Percentiles rank a stretch among this genome's conserved stretches.
These are phyloP conservation scores for Sporisorium sorghi DNA, from an alignment of 1,284 basidiomycete genomes.

Conservation along the genomic window DNA sequence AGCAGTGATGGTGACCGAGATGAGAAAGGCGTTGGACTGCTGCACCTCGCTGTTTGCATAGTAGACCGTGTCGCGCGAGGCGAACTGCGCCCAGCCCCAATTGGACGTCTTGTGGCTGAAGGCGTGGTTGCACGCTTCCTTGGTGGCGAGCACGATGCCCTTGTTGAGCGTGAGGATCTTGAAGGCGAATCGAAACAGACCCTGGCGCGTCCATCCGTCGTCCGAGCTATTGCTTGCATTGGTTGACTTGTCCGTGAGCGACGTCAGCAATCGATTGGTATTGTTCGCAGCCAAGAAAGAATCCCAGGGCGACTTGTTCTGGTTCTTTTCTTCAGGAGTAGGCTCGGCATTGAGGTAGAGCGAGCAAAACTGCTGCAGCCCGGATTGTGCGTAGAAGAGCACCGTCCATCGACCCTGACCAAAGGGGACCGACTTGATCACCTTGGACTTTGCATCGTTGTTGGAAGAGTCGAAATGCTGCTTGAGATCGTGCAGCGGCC, in stretches of 20 bases:
- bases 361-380: constrained; percentile 60
- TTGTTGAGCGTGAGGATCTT: constrained; percentile 75
- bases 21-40: constrained; percentile 76
- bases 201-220: constrained; percentile 82
- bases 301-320: constrained; percentile 39
- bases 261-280: constrained; percentile 11
- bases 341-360: constrained; percentile 65
- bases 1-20: constrained; percentile 82
- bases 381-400: constrained; percentile 63
- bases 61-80: constrained; percentile 79
- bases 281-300: constrained; percentile 24
- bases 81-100: constrained; percentile 75
- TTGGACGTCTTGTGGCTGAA: constrained; percentile 79
- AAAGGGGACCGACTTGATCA: constrained; percentile 67
- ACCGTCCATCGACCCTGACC: constrained; percentile 61
- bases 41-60: constrained; percentile 75
- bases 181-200: constrained; percentile 84
- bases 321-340: constrained; percentile 43
- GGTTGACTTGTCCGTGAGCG: constrained; percentile 15
- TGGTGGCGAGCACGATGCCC: constrained; percentile 71
- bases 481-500: constrained; percentile 67
- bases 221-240: constrained; percentile 70
- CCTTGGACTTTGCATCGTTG: constrained; percentile 69
- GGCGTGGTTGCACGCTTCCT: constrained; percentile 82
- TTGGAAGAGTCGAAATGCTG: constrained; percentile 69